Percentiles rank a stretch among this genome's conserved stretches.
Conservation (phyloP, 108 stramenopile genomes). For the Cafeteria roenbergensis region DNA sequence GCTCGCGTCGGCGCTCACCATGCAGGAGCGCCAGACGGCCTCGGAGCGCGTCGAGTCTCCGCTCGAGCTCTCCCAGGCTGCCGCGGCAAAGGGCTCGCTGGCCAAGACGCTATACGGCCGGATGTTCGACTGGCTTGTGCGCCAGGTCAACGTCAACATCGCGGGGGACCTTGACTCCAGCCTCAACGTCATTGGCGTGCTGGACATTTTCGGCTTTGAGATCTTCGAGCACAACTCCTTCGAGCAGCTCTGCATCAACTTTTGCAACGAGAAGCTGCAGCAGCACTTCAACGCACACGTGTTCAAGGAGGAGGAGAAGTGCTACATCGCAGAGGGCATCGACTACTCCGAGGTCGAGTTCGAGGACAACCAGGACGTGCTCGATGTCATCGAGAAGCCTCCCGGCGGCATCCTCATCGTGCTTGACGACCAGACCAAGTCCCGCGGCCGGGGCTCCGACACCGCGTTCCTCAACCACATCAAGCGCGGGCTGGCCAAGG, state of each 20-base stretch:
- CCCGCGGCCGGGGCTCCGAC: conserved; percentile 28
- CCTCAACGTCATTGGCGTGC: conserved; percentile 68
- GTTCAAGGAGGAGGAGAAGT: conserved; percentile 28
- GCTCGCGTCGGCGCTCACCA: conserved; percentile 4
- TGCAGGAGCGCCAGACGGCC: background rate
- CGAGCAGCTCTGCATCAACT: conserved; percentile 88
- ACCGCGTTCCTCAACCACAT: conserved; percentile 19
- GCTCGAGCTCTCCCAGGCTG: conserved; percentile 8
- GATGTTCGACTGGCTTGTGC: conserved; percentile 33
- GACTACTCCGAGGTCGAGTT: conserved; percentile 64
- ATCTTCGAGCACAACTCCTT: conserved; percentile 67
- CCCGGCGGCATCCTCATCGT: conserved; percentile 27
- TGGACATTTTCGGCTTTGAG: conserved; percentile 96
- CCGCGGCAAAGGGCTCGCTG: conserved; percentile 24
- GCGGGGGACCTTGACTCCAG: conserved; percentile 33
- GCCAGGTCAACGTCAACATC: conserved; percentile 30
- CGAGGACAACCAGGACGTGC: conserved; percentile 63
- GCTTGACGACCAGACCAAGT: conserved; percentile 35
- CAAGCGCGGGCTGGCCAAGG: background rate
- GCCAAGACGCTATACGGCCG: conserved; percentile 33
- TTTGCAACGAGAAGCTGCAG: conserved; percentile 88
- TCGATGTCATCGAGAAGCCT: conserved; percentile 60
- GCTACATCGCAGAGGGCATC: conserved; percentile 74
- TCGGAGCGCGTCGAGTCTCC: background rate
- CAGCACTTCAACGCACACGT: conserved; percentile 37